Evolutionary conservation across 768 basidiomycete genomes (phyloP).

Genomic region (Ramaria rubella): DNA sequence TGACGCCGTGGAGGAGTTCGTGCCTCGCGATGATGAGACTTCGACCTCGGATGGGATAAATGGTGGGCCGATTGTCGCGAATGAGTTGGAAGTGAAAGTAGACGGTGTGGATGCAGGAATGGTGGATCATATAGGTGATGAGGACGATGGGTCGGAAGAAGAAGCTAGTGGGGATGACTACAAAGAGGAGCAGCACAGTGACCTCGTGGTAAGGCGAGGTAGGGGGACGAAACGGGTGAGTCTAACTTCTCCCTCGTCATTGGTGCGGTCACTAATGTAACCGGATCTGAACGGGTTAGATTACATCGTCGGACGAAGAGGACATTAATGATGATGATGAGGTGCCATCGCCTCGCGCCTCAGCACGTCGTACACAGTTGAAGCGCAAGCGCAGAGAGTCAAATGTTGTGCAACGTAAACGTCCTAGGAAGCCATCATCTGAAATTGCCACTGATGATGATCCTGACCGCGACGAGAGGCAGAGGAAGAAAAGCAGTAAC

Average conservation of each 20-base stretch:
- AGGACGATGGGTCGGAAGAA: slow-evolving; percentile 22
- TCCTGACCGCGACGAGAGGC: slow-evolving; percentile 28
- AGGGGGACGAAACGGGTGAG: slow-evolving; percentile 36
- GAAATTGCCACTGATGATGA: background rate
- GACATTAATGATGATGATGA: slow-evolving; percentile 14
- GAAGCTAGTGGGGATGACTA: slow-evolving; percentile 67
- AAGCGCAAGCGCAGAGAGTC: slow-evolving; percentile 47
- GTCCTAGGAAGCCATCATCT: slow-evolving; percentile 1
- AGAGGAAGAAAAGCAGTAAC: slow-evolving; percentile 35
- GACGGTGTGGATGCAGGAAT: slow-evolving; percentile 29
- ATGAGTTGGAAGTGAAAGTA: background rate
- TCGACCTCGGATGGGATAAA: background rate
- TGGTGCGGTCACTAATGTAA: background rate
- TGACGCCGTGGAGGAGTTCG: slow-evolving; percentile 44
- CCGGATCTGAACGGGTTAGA: background rate
- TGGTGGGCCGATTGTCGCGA: background rate
- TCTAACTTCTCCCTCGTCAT: background rate
- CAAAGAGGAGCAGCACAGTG: slow-evolving; percentile 34
- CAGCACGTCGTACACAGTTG: slow-evolving; percentile 21
- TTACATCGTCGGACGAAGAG: slow-evolving; percentile 13
- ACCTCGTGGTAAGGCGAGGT: slow-evolving; percentile 30
- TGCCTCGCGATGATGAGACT: slow-evolving; percentile 10
- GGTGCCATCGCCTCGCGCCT: background rate
- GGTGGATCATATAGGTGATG: slow-evolving; percentile 26
- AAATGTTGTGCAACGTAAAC: slow-evolving; percentile 4